These are phyloP conservation scores for Rhypophila decipiens DNA, from an alignment of 495 filamentous ascomycete genomes.

Conservation along the genomic window DNA sequence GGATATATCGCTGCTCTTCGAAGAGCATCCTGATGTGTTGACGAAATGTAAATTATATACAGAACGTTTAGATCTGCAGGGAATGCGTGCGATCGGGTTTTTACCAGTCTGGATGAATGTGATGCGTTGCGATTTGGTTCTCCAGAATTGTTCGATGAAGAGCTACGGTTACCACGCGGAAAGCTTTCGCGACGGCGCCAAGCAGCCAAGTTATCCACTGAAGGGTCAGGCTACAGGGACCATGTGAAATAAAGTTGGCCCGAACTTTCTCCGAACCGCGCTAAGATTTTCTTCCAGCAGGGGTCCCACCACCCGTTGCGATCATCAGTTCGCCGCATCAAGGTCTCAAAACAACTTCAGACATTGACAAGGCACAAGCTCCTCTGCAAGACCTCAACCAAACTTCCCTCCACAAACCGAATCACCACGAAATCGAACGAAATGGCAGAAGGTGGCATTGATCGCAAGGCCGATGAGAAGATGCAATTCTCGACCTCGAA, in stretches of 20 bases:
- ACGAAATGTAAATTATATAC: not conserved
- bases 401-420: not conserved
- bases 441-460: constrained; percentile 84
- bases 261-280: constrained; percentile 6
- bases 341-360: not conserved
- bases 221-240: not conserved
- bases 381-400: not conserved
- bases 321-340: not conserved
- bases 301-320: not conserved
- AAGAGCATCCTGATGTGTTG: constrained; percentile 57
- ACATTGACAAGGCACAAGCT: not conserved
- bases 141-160: not conserved
- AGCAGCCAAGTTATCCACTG: not conserved
- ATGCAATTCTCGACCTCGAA: constrained; percentile 98
- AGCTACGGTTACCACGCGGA: not conserved
- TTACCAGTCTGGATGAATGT: not conserved
- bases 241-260: not conserved
- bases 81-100: not conserved
- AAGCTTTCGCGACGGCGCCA: not conserved
- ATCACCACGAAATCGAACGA: constrained; percentile 33
- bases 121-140: not conserved
- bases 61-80: too few species aligned
- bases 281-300: not conserved
- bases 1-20: constrained; percentile 86
- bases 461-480: constrained; percentile 88